Conservation (phyloP, 495 filamentous ascomycete genomes). For the Penicillium egyptiacum region DNA sequence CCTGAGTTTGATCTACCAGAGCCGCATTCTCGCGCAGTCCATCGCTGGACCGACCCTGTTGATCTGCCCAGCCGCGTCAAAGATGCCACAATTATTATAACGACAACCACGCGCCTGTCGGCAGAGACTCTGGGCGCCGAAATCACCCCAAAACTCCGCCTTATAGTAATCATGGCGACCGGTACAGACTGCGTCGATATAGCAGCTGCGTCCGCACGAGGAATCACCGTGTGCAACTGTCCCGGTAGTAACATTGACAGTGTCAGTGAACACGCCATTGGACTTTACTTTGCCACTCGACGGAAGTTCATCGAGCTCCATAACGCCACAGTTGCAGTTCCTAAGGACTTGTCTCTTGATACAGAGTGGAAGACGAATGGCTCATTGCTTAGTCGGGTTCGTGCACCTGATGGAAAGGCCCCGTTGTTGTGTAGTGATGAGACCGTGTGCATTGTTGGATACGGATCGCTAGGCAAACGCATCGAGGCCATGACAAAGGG, state of each 20-base stretch:
- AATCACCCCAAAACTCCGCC: slow-evolving; percentile 39
- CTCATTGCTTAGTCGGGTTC: slow-evolving; percentile 17
- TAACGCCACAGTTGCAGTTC: slow-evolving; percentile 13
- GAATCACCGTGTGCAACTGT: slow-evolving; percentile 47
- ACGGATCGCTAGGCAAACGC: slow-evolving; percentile 49
- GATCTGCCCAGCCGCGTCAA: slow-evolving; percentile 39
- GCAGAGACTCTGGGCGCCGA: slow-evolving; percentile 30
- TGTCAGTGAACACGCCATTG: slow-evolving; percentile 55
- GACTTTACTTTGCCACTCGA: slow-evolving; percentile 54
- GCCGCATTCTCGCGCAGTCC: slow-evolving; percentile 32
- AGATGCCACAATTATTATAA: slow-evolving; percentile 52
- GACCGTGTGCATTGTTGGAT: slow-evolving; percentile 52
- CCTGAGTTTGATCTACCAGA: slow-evolving; percentile 40
- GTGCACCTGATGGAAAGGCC: slow-evolving; percentile 33
- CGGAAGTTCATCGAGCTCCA: slow-evolving; percentile 42
- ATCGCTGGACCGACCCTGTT: slow-evolving; percentile 32
- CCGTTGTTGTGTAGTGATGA: slow-evolving; percentile 47
- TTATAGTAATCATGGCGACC: slow-evolving; percentile 51
- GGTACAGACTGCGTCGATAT: slow-evolving; percentile 55
- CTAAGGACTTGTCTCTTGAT: background rate
- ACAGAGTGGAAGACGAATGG: slow-evolving; percentile 27
- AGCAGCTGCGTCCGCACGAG: slow-evolving; percentile 41
- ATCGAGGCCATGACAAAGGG: slow-evolving; percentile 30
- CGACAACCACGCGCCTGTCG: slow-evolving; percentile 39
- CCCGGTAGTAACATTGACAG: slow-evolving; percentile 50